A percentile compares a stretch with the other conserved stretches of the same genome.
These are phyloP conservation scores for Trametes pubescens DNA, from an alignment of 1,284 basidiomycete genomes.

Conservation along the genomic window DNA sequence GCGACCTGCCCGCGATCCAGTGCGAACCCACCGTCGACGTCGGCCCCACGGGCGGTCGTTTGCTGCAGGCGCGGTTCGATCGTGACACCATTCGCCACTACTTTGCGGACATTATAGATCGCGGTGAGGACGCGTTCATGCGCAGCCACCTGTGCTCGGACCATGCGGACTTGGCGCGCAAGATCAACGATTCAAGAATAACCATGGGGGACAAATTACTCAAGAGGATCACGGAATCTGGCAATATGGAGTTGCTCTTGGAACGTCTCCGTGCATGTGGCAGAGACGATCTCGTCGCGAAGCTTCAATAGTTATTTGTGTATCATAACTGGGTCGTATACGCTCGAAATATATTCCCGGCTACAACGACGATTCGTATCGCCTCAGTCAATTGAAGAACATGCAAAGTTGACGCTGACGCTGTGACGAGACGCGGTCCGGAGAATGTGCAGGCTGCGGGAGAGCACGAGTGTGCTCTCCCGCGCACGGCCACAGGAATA, in stretches of 20 bases:
- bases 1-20: conserved; percentile 11
- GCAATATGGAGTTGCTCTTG: conserved; percentile 16
- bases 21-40: neutral
- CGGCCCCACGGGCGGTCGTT: neutral
- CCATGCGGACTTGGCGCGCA: conserved; percentile 16
- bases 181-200: conserved; percentile 4
- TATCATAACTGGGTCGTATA: no score
- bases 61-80: conserved; percentile 14
- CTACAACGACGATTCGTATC: no score
- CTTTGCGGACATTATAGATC: conserved; percentile 24
- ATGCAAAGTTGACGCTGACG: no score
- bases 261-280: conserved; percentile 17
- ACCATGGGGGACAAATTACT: conserved; percentile 22
- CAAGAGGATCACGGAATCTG: conserved; percentile 19
- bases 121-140: conserved; percentile 22
- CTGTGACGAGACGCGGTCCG: no score
- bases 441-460: no score
- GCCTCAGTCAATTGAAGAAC: no score
- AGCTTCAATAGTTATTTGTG: no score
- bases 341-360: no score
- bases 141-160: conserved; percentile 18
- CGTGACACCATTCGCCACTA: conserved; percentile 13
- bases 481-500: no score
- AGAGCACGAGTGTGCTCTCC: no score
- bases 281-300: conserved; percentile 13